Percentiles rank a stretch among this genome's conserved stretches.
These are phyloP conservation scores for Exophiala oligosperma DNA, from an alignment of 2,329 filamentous ascomycete species.

Conservation along the genomic window DNA sequence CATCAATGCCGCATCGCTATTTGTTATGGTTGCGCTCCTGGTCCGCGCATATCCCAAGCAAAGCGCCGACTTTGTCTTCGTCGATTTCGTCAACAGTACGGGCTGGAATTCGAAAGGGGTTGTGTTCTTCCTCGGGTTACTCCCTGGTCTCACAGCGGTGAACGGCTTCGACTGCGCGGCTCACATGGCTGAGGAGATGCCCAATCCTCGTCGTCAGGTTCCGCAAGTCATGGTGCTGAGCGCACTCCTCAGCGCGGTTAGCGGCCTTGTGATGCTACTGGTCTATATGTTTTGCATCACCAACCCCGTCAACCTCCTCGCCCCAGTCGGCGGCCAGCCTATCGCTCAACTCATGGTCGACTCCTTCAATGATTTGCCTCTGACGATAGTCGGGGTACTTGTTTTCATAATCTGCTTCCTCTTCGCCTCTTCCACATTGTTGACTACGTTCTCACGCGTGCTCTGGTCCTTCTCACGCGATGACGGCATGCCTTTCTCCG, in stretches of 20 bases:
- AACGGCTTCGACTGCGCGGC: conserved; percentile 16
- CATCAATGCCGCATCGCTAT: conserved; percentile 23
- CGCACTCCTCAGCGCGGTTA: not conserved
- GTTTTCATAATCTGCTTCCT: conserved; percentile 1
- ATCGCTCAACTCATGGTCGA: conserved; percentile 13
- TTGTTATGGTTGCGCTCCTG: conserved; percentile 32
- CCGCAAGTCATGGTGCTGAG: conserved; percentile 18
- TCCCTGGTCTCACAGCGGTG: conserved; percentile 4
- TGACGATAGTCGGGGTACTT: not conserved
- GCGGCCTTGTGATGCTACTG: conserved; percentile 19
- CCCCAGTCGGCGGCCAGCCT: conserved; percentile 2
- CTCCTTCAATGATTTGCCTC: not conserved
- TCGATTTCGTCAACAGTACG: conserved; percentile 23
- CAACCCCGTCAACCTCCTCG: conserved; percentile 9
- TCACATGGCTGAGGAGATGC: conserved; percentile 22
- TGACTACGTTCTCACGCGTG: conserved; percentile 4
- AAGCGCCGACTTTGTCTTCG: conserved; percentile 16
- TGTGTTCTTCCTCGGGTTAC: conserved; percentile 19
- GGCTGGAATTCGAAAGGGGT: conserved; percentile 31
- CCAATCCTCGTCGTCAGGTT: conserved; percentile 9
- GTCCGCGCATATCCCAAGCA: conserved; percentile 18
- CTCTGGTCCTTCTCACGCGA: conserved; percentile 16
- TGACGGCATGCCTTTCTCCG: conserved; percentile 3
- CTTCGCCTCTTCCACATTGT: not conserved
- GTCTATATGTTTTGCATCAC: conserved; percentile 17